Conservation (phyloP, 1,139 yeast species). For the Saccharomyces uvarum region DNA sequence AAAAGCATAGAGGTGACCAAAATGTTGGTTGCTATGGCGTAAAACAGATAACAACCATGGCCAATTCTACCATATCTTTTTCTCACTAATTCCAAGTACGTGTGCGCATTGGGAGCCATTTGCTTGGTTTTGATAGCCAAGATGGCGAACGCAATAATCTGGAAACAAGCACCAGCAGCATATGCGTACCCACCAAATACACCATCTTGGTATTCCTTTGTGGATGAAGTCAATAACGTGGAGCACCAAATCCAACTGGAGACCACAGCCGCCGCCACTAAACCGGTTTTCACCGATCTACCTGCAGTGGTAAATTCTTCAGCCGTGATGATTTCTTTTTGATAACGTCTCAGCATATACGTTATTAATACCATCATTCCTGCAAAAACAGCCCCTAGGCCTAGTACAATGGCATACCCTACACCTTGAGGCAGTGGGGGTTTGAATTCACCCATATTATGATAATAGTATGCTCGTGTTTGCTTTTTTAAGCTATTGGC, state of each 20-base stretch:
- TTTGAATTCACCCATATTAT: slow-evolving; percentile 16
- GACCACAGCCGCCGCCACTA: slow-evolving; percentile 81
- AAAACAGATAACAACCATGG: slow-evolving; percentile 62
- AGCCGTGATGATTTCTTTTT: slow-evolving; percentile 74
- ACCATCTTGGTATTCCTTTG: slow-evolving; percentile 75
- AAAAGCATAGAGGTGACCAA: slow-evolving; percentile 82
- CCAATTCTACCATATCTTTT: slow-evolving; percentile 64
- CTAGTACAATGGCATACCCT: slow-evolving; percentile 91
- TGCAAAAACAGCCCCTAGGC: slow-evolving; percentile 78
- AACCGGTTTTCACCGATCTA: slow-evolving; percentile 70
- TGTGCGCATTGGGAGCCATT: slow-evolving; percentile 69
- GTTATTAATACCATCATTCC: slow-evolving; percentile 72
- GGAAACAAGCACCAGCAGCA: slow-evolving; percentile 68
- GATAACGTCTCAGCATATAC: slow-evolving; percentile 60
- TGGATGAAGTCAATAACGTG: slow-evolving; percentile 64
- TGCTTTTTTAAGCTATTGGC: neutral
- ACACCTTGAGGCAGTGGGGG: slow-evolving; percentile 57
- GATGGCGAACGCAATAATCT: slow-evolving; percentile 62
- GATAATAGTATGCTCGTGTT: neutral
- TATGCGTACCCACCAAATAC: slow-evolving; percentile 68
- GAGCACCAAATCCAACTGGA: slow-evolving; percentile 96
- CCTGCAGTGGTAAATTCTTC: slow-evolving; percentile 90
- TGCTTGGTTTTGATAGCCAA: slow-evolving; percentile 68
- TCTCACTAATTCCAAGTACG: slow-evolving; percentile 61
- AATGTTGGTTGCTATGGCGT: slow-evolving; percentile 80